phyloP scores from a whole-genome alignment of 1,284 basidiomycete genomes.

The Peniophora sp. region DNA sequence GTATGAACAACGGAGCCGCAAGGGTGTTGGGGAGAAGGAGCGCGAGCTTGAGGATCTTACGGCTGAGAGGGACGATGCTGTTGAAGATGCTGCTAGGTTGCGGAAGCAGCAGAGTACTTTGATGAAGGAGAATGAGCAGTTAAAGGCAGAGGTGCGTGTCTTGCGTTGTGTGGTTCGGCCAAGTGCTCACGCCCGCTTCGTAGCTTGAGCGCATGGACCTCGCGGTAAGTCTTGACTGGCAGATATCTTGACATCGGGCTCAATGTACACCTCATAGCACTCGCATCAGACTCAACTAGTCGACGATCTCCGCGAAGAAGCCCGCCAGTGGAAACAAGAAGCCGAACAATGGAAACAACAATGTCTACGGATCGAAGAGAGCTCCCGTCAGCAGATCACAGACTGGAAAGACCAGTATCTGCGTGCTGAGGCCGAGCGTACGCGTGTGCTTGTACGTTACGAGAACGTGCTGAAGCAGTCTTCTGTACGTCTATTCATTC shows the following conservation, averaged over 20 bases:
- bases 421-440: constrained; percentile 55
- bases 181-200: constrained; percentile 3
- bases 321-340: constrained; percentile 60
- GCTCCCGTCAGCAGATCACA: constrained; percentile 33
- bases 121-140: constrained; percentile 39
- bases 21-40: constrained; percentile 29
- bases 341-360: no score
- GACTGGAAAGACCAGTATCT: constrained; percentile 71
- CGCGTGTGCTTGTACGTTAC: no score
- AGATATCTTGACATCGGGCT: not conserved
- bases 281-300: constrained; percentile 54
- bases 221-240: constrained; percentile 33
- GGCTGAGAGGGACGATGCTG: constrained; percentile 46
- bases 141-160: constrained; percentile 46
- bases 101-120: constrained; percentile 40
- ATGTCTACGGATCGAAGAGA: constrained; percentile 42
- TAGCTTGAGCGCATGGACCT: constrained; percentile 51
- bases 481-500: no score
- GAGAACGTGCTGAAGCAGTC: no score
- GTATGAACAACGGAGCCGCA: constrained; percentile 22
- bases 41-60: constrained; percentile 39
- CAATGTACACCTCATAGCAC: constrained; percentile 28
- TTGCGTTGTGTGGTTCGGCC: not conserved
- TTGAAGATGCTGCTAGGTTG: constrained; percentile 35
- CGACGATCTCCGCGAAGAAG: constrained; percentile 50